Conservation (phyloP, 2,329 filamentous ascomycete genomes). For the Akanthomyces lecanii region DNA sequence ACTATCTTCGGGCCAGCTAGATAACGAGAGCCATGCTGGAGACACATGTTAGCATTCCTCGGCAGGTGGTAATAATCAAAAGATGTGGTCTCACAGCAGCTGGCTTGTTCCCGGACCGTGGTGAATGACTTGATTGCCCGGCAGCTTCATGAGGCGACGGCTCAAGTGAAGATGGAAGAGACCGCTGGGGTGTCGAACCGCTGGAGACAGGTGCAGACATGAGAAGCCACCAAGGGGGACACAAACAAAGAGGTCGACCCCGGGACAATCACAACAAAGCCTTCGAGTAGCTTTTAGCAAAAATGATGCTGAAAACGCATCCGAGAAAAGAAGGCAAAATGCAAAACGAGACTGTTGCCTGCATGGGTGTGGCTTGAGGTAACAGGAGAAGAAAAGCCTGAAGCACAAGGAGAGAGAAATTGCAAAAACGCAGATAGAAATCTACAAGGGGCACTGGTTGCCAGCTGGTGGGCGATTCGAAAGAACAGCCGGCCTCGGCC, state of each 20-base stretch:
- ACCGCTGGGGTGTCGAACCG: conserved; percentile 27
- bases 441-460: conserved; percentile 4
- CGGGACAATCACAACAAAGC: conserved; percentile 1
- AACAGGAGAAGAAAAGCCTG: conserved; percentile 15
- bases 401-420: conserved; percentile 9
- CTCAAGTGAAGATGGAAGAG: conserved; percentile 8
- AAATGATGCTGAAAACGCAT: conserved; percentile 28
- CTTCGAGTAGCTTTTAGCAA: conserved; percentile 6
- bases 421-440: not conserved
- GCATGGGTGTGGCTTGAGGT: conserved; percentile 8
- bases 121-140: not conserved
- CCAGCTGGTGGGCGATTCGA: not conserved
- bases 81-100: not conserved
- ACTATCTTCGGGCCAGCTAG: conserved; percentile 39
- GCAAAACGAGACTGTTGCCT: conserved; percentile 20
- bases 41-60: conserved; percentile 20
- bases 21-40: conserved; percentile 22
- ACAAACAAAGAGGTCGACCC: conserved; percentile 17
- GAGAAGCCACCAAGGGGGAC: conserved; percentile 15
- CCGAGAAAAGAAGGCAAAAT: conserved; percentile 26
- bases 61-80: not conserved
- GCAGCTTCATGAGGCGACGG: conserved; percentile 4
- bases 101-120: not conserved
- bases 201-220: conserved; percentile 31
- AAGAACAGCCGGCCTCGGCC: conserved; percentile 12